Evolutionary conservation across 345 rosid species (phyloP), one percentile per base, ranked within the genome.

Genomic region (Salix caprea): DNA sequence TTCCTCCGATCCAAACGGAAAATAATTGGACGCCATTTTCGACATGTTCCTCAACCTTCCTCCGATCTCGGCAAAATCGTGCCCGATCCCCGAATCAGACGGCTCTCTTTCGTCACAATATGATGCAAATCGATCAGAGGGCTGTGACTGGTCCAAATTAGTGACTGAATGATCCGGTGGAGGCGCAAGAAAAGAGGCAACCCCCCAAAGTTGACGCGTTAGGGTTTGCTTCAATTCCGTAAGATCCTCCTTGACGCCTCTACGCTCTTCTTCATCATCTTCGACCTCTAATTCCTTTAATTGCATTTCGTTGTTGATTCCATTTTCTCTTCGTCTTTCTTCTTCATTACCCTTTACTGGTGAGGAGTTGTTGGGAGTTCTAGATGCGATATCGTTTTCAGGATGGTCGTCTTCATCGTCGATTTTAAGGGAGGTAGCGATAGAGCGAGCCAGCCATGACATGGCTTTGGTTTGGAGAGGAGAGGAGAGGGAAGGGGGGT

Each of bases 381-480:
- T 6, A 21, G 82, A 73, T 46, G 74, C 79, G 65, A 52, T 82
- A 83, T 85, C 82, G 76, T 82, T 75, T 28, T 84, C 86, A 0
- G 23, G 16, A 26, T 5, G 26, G 13, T 44, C 39, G 0, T 60
- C 74, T 0, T 37, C 80, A 32, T 72, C 79, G 62, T 67, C 86
- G 7, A 73, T 89, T 73, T 84, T 90, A 76, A 95, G 91, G 61
- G 97, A 90, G 89, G 83, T 86, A 50, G 94, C 92, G 42, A 93
- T 75, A 76, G 98, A 96, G 67, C 91, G 91, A 77, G 93, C 93
- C 24, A 93, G 74, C 99, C 98, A 91, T 50, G 99, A 89, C 99
- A 91, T 91, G 50, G 56, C 75, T 62, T 46, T 46, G 18, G 16
- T 48, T 39, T 46, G 69, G 74, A 3, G 65, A 8, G 18, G 28